Base-by-base conservation (phyloP, 306 rosid species). In the Lupinus albus region DNA sequence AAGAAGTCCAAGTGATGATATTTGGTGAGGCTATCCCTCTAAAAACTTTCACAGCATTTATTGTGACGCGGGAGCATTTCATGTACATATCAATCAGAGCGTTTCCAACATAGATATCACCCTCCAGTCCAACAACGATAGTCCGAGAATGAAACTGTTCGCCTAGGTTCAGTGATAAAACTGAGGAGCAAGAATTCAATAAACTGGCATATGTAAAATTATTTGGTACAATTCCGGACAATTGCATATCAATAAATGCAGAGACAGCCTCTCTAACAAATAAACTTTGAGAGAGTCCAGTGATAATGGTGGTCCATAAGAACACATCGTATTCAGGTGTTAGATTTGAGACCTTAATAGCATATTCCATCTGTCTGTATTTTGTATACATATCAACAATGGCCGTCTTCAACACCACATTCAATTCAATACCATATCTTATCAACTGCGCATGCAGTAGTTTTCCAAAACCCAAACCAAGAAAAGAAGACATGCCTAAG, bases 1-100 rank as follows among this genome's bases (percentile, higher is more conserved):
- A 81, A 70, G 88, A 82, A 67, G 89, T 86, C 95, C 95, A 88
- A 71, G 86, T 78, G 50, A 84, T 74, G 72, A 88, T 85, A 79
- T 80, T 74, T 3, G 78, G 91, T 0, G 58, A 64, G 74, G 70
- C 20, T 57, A 86, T 82, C 54, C 62, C 76, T 63, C 73, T 72
- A 71, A 86, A 84, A 59, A 69, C 88, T 86, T 64, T 79, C 73
- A 72, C 63, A 30, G 81, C 84, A 67, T 80, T 72, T 33, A 77
- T 67, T 1, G 76, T 49, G 18, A 28, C 42, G 71, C 41, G 12
- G 28, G 91, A 88, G 66, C 85, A 84, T 80, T 84, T 86, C 86
- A 56, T 72, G 84, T 88, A 86, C 92, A 88, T 82, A 72, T 84
- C 87, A 59, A 86, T 68, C 45, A 84, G 75, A 45, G 92, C 85